phyloP scores from a whole-genome alignment of 352 stramenopile species.

The Globisporangium megalacanthum region DNA sequence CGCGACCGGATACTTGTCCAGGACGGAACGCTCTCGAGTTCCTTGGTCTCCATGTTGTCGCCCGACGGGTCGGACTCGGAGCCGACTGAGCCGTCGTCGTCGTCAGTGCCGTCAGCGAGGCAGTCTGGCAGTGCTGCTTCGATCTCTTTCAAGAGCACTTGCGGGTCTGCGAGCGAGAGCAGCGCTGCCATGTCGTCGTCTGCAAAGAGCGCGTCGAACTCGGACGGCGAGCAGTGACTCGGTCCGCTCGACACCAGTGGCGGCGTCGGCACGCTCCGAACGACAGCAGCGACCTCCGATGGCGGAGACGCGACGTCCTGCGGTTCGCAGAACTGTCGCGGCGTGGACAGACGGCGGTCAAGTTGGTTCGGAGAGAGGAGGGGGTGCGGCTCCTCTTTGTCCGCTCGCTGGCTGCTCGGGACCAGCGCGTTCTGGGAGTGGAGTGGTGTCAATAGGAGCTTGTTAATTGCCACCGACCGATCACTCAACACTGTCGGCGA shows the following conservation, averaged over 20 bases:
- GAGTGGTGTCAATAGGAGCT: constrained; percentile 21
- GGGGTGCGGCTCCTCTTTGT: not conserved
- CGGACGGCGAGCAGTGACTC: constrained; percentile 8
- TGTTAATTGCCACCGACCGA: constrained; percentile 8
- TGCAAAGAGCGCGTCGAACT: constrained; percentile 29
- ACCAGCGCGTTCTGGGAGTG: not conserved
- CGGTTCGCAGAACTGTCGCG: not conserved
- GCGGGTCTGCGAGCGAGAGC: constrained; percentile 32
- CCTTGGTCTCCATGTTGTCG: constrained; percentile 62
- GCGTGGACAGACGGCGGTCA: not conserved
- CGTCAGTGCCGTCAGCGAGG: constrained; percentile 22
- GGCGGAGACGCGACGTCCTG: not conserved
- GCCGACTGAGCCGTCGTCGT: constrained; percentile 46
- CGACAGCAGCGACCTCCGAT: not conserved
- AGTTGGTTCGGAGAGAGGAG: not conserved
- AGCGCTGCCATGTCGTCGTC: constrained; percentile 24
- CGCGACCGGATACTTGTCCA: constrained; percentile 7
- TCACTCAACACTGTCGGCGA: not conserved
- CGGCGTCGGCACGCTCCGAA: not conserved
- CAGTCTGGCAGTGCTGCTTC: constrained; percentile 50
- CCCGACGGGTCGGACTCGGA: constrained; percentile 72
- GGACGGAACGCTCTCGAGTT: constrained; percentile 19
- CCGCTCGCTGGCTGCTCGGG: not conserved
- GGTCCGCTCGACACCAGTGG: not conserved
- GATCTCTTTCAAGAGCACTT: constrained; percentile 66